phyloP scores from a whole-genome alignment of 331 rosid genomes.

The Telfairia occidentalis region DNA sequence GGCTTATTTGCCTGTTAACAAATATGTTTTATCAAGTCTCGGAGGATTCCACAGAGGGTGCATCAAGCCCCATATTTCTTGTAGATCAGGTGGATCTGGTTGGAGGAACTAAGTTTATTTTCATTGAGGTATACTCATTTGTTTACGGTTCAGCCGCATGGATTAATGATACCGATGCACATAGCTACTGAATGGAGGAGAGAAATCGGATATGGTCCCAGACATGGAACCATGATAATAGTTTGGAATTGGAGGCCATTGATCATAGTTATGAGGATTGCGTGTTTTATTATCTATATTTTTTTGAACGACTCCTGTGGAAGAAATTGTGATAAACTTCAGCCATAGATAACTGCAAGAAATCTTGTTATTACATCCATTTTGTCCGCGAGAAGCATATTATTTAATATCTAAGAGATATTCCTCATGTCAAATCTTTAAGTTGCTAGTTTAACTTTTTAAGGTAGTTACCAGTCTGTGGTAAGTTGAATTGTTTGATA shows the following conservation, averaged over 20 bases:
- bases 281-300: neutral
- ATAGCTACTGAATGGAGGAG: no score
- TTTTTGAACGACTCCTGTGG: neutral
- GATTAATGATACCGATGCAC: neutral
- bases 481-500: neutral
- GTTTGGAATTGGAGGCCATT: neutral
- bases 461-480: neutral
- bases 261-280: neutral
- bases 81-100: conserved; percentile 81
- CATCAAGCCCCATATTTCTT: conserved; percentile 45
- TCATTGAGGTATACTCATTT: conserved; percentile 53
- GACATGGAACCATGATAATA: neutral
- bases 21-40: conserved; percentile 86
- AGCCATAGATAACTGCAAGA: neutral
- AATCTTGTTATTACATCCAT: neutral
- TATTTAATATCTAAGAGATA: neutral
- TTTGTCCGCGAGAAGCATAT: neutral
- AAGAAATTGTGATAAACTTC: neutral
- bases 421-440: neutral
- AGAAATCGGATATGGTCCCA: neutral
- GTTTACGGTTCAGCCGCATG: neutral
- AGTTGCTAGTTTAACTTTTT: neutral
- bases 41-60: conserved; percentile 31
- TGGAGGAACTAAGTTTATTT: conserved; percentile 89
- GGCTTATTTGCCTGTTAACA: conserved; percentile 80